These are phyloP conservation scores for Dimargaris cristalligena DNA, from an alignment of 192 early-diverging fungal species.

Conservation along the genomic window DNA sequence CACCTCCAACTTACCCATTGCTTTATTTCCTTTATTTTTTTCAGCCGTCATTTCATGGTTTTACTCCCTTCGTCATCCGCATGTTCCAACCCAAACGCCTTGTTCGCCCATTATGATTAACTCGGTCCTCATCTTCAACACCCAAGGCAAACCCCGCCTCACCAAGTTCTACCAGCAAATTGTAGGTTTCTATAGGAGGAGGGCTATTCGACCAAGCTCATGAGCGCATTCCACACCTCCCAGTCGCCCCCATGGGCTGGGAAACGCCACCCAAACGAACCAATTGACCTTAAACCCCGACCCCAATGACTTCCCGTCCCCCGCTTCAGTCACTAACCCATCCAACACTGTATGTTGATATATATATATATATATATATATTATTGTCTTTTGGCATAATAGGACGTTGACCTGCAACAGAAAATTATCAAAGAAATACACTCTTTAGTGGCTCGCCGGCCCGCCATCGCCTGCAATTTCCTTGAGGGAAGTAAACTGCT, in stretches of 20 bases:
- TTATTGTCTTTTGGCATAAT: not conserved
- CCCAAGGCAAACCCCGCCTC: slow-evolving; percentile 85
- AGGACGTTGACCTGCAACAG: slow-evolving; percentile 75
- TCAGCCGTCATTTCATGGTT: no score
- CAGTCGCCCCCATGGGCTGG: no score
- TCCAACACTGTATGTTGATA: not conserved
- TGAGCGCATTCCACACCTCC: no score
- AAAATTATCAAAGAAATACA: slow-evolving; percentile 78
- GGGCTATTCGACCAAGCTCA: no score
- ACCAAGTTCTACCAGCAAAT: slow-evolving; percentile 89
- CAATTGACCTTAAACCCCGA: not conserved
- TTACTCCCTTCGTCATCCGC: no score
- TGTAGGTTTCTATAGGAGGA: no score
- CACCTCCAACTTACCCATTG: no score
- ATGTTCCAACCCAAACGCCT: no score
- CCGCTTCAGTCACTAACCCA: not conserved
- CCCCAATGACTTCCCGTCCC: not conserved
- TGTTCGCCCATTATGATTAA: slow-evolving; percentile 78
- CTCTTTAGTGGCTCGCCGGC: slow-evolving; percentile 61
- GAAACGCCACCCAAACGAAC: not conserved
- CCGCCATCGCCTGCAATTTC: slow-evolving; percentile 85
- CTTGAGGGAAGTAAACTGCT: slow-evolving; percentile 66
- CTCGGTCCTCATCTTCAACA: slow-evolving; percentile 99
- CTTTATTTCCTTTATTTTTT: no score
- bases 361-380: not conserved